Evolutionary conservation across 768 basidiomycete species (phyloP).

Genomic region (Thelephora ganbajun): DNA sequence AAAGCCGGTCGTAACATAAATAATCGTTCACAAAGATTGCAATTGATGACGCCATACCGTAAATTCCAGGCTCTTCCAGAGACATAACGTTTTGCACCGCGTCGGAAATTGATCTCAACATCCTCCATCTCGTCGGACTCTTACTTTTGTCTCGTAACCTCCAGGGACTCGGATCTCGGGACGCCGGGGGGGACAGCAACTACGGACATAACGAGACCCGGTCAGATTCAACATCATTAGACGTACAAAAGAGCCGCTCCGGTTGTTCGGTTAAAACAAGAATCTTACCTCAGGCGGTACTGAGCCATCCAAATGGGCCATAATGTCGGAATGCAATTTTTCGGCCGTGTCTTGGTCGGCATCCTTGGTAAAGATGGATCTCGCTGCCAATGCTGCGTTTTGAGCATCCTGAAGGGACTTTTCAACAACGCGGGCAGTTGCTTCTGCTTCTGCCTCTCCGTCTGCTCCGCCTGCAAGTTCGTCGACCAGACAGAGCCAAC

Average conservation of each 20-base stretch:
- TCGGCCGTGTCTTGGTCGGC: slow-evolving; percentile 27
- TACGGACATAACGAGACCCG: slow-evolving; percentile 14
- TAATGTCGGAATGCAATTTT: slow-evolving; percentile 45
- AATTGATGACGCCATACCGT: slow-evolving; percentile 33
- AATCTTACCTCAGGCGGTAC: slow-evolving; percentile 37
- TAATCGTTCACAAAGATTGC: background rate
- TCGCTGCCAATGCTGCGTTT: slow-evolving; percentile 40
- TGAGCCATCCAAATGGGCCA: slow-evolving; percentile 48
- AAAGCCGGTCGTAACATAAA: slow-evolving; percentile 1
- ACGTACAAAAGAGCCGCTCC: background rate
- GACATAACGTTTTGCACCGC: slow-evolving; percentile 63
- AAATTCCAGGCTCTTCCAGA: slow-evolving; percentile 49
- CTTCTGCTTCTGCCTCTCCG: slow-evolving; percentile 29
- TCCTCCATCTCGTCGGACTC: slow-evolving; percentile 74
- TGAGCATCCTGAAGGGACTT: slow-evolving; percentile 56
- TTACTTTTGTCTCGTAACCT: slow-evolving; percentile 65
- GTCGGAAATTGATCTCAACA: slow-evolving; percentile 65
- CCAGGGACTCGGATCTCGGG: slow-evolving; percentile 72
- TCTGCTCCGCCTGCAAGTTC: slow-evolving; percentile 65
- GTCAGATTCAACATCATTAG: background rate
- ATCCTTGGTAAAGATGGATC: slow-evolving; percentile 18
- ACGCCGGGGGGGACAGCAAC: slow-evolving; percentile 63
- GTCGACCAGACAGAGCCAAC: slow-evolving; percentile 72
- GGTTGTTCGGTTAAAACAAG: too few species aligned
- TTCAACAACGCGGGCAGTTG: slow-evolving; percentile 47